Evolutionary conservation across 2,329 filamentous ascomycete genomes (phyloP), one percentile per base, ranked within the genome.

Genomic region (Ophiostoma novo-ulmi): DNA sequence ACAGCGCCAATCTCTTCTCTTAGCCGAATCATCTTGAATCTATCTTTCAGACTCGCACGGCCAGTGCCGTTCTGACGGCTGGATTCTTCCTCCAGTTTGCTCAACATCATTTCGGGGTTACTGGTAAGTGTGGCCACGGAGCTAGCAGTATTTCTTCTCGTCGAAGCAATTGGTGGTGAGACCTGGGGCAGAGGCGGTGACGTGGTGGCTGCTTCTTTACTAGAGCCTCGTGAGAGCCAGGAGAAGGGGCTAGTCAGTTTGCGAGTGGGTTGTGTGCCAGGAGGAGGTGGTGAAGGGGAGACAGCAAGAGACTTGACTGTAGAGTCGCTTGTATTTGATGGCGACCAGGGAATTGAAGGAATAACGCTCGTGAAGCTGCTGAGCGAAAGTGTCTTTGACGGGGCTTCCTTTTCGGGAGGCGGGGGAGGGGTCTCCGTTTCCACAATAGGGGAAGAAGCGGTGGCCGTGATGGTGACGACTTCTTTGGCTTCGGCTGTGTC

Each of bases 201-300:
- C 3, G 58, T 38, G 3, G 44, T 44, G 10, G 87, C 84, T 74
- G 85, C 85, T 4, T 84, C 82, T 76, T 89, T 89, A 48, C 85
- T 84, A 13, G 88, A 87, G 78, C 85, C 89, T 74, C 92, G 84
- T 41, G 92, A 92, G 55, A 96, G 85, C 89, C 92, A 94, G 55
- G 92, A 88, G 76, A 97, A 96, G n/a, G 91, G 92, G 75, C 92
- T 92, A 10, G 92, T 94, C 70, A 96, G 86, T 79, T 95, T 97
- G 77, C 93, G 85, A 73, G 78, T 73, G 1, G 80, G 78, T 64
- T 81, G 78, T 35, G 79, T 78, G 55, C 80, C 78, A 70, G 80
- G 72, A 58, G 74, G 73, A 31, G 71, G 72, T 11, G 70, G 73
- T 44, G 75, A 75, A 36, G 77, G 77, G n/a, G 77, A 77, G 63